These are phyloP conservation scores for Naganishia sp. DNA, from an alignment of 1,284 basidiomycete genomes.

Conservation along the genomic window DNA sequence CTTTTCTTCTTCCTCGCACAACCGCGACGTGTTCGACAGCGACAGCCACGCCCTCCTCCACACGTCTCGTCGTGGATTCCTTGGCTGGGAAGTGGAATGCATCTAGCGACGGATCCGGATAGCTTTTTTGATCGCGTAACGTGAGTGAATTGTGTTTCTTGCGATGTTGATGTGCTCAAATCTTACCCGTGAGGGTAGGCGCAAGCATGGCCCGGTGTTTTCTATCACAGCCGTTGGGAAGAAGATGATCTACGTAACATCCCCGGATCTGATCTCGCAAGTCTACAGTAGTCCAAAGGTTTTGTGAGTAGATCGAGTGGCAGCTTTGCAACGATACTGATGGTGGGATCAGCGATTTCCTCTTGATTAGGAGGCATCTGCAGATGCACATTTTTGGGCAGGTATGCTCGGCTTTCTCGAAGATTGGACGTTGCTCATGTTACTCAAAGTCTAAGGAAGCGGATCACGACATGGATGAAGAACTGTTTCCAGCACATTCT, in stretches of 20 bases:
- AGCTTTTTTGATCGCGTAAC: slow-evolving; percentile 4
- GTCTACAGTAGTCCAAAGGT: slow-evolving; percentile 18
- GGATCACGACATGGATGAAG: slow-evolving; percentile 1
- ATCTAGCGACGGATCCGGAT: slow-evolving; percentile 16
- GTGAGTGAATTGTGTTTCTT: neutral
- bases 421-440: neutral
- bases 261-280: neutral
- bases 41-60: slow-evolving; percentile 3
- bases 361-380: slow-evolving; percentile 1
- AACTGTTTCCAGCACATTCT: slow-evolving; percentile 5
- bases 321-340: neutral
- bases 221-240: slow-evolving; percentile 15
- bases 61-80: slow-evolving; percentile 26
- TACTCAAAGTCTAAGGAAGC: neutral
- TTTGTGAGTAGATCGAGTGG: slow-evolving; percentile 1
- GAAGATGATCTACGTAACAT: slow-evolving; percentile 23
- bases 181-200: neutral
- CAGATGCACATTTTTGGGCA: slow-evolving; percentile 13
- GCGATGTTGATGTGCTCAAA: neutral
- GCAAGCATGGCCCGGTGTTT: slow-evolving; percentile 13
- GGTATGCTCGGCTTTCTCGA: neutral
- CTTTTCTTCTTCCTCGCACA: neutral
- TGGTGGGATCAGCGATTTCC: neutral
- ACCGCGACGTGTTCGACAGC: neutral
- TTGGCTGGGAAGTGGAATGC: slow-evolving; percentile 26